Base-by-base conservation (phyloP, 768 basidiomycete genomes). In the Xerocomus brunneocitrinus region DNA sequence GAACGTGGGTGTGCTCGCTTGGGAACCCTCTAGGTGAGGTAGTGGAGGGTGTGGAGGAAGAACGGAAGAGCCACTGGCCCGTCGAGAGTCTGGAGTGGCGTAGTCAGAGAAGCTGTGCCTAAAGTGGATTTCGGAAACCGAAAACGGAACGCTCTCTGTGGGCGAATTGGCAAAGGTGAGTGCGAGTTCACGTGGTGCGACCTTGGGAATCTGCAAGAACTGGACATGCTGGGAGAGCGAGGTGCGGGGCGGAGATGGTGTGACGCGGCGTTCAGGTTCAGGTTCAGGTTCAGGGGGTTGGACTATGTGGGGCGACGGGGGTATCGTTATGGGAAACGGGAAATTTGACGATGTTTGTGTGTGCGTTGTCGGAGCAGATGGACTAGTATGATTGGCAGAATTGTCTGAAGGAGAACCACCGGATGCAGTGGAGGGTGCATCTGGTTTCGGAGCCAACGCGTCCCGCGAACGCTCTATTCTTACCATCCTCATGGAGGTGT, bases 131-230 rank as follows among this genome's bases (percentile, higher is more conserved):
- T 82, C 80, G 14, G 79, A 78, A n/a, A 79, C 74, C 14, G 80
- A 79, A 52, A 79, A 71, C 1, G 80, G 79, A 35, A 82, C 69
- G 52, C 81, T 84, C 44, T 83, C 79, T 0, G 79, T 79, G 35
- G 81, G 81, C 13, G 83, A 82, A 28, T 68, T 72, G 30, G 74
- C 61, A 44, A 65, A 62, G n/a, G 67, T 30, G 61, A 44, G 62
- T 30, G 58, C 55, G 42, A 61, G 58, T 3, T 64, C 60, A 13
- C 73, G 77, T 31, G 58, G 56, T 8, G 55, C 32, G 12, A 46
- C 46, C 4, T 50, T 55, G 25, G 55, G 61, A 34, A 58, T 71
- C 64, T 36, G 71, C 57, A 68, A 35, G 61, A 67, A 62, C 57
- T 72, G 54, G 52, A 53, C 31, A 41, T 49, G 34, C 2, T 48